Conservation (phyloP, 2,329 filamentous ascomycete species). For the Trichophyton verrucosum region DNA sequence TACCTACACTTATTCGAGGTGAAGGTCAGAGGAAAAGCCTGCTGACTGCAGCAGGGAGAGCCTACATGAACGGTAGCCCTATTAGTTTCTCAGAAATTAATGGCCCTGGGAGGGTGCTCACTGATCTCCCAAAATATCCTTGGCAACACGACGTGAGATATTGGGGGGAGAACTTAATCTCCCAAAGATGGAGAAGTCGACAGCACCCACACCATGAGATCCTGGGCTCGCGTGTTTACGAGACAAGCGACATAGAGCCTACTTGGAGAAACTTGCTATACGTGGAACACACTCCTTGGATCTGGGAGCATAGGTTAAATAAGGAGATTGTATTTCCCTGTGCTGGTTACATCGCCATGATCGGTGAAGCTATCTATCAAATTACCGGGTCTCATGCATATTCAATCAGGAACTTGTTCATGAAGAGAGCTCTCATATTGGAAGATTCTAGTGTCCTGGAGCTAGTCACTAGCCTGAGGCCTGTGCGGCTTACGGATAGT, state of each 20-base stretch:
- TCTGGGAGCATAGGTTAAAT: conserved; percentile 32
- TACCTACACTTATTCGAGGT: conserved; percentile 5
- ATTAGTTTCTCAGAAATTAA: background rate
- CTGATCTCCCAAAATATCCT: background rate
- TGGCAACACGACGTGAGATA: background rate
- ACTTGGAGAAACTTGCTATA: conserved; percentile 32
- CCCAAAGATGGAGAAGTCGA: background rate
- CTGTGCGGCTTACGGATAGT: background rate
- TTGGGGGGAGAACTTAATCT: background rate
- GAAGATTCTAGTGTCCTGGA: background rate
- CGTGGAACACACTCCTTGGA: conserved; percentile 26
- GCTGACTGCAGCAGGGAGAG: conserved; percentile 1
- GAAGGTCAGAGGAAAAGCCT: conserved; percentile 6
- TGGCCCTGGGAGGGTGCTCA: background rate
- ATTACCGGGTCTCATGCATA: background rate
- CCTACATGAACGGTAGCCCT: background rate
- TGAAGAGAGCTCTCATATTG: background rate
- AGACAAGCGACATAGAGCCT: conserved; percentile 20
- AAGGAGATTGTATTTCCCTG: conserved; percentile 31
- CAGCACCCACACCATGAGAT: conserved; percentile 14
- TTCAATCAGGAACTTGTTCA: background rate
- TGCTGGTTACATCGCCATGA: conserved; percentile 34
- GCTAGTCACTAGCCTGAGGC: background rate
- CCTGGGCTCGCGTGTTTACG: conserved; percentile 18
- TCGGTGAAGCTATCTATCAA: conserved; percentile 26